Evolutionary conservation across 176 grass and related monocot genomes (phyloP), one percentile per base, ranked within the genome.

Genomic region (Carex pumila): DNA sequence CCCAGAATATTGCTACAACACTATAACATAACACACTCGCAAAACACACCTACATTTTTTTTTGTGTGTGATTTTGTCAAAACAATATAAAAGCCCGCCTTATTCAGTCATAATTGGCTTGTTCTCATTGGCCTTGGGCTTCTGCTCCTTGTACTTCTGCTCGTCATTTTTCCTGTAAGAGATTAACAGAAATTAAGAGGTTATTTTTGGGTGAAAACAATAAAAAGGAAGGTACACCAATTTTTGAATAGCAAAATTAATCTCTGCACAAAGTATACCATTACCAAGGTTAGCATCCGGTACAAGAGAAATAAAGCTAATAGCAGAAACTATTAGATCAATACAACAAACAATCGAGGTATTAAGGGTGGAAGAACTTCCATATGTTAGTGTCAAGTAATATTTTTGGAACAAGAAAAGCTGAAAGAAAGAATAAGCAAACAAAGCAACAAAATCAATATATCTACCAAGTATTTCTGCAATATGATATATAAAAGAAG

Each of bases 31-130:
- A 82, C 2, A 82, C 2, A 34, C 32, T 30, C 11, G 56, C 56
- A 5, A 36, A 82, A 68, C 41, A 83, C 62, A 32, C 43, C 81
- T 83, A 67, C 61, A 67, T 19, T 37, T 15, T 65, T 65, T 61
- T 15, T 65, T 65, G n/a, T 31, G 47, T 5, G 15, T 8, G 21
- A 25, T 30, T 83, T 53, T 83, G 41, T 34, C 73, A 29, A 31
- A 65, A 66, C 18, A 69, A 69, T 17, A 81, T 45, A 37, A 37
- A 34, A 83, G 21, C 1, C 14, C 39, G 55, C 61, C 22, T 89
- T 88, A 94, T 91, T 94, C 92, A 7, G 83, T 92, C 95, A 94
- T 98, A 45, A 91, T 86, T 65, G 90, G 86, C 56, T 91, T 94
- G 89, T 94, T 94, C 84, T 94, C 92, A 0, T 1, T 94, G 54